Percentiles rank a stretch among this genome's conserved stretches.
These are phyloP conservation scores for Diaporthe ilicicola DNA, from an alignment of 2,329 filamentous ascomycete species.

Conservation along the genomic window DNA sequence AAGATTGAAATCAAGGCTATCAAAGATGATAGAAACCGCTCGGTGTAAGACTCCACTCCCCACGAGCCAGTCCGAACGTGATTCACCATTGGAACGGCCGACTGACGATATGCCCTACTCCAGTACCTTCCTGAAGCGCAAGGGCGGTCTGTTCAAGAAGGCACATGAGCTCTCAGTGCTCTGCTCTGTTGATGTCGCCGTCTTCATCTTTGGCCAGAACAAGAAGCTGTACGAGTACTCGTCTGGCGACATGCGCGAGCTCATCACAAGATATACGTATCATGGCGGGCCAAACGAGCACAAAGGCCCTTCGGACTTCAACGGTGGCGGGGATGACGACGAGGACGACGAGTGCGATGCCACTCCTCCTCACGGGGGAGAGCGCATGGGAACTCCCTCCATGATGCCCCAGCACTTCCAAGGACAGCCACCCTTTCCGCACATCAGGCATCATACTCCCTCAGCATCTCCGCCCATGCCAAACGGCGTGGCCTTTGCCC, in stretches of 20 bases:
- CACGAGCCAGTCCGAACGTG: neutral
- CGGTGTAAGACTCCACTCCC: conserved; percentile 74
- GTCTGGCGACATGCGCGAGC: conserved; percentile 90
- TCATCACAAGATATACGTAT: conserved; percentile 88
- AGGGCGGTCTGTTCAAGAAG: conserved; percentile 99
- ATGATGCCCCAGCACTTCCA: conserved; percentile 78
- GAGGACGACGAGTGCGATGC: conserved; percentile 80
- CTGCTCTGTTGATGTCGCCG: conserved; percentile 97
- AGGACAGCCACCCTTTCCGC: conserved; percentile 75
- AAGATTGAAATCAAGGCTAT: conserved; percentile 99
- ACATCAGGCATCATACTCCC: conserved; percentile 82
- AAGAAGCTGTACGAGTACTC: conserved; percentile 99
- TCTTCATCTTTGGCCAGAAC: conserved; percentile 98
- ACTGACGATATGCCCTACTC: conserved; percentile 25
- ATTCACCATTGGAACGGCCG: neutral
- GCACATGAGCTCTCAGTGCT: conserved; percentile 97
- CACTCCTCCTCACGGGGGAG: conserved; percentile 76
- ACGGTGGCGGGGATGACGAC: conserved; percentile 86
- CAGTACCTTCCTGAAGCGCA: conserved; percentile 97
- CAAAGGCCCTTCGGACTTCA: conserved; percentile 93
- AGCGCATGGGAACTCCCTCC: conserved; percentile 62
- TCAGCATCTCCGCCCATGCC: conserved; percentile 89
- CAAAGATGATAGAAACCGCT: conserved; percentile 97
- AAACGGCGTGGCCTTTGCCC: conserved; percentile 76
- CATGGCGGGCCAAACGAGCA: conserved; percentile 95